These are phyloP conservation scores for Pinguiococcus pyrenoidosus DNA, from an alignment of 108 stramenopile species.

Conservation along the genomic window DNA sequence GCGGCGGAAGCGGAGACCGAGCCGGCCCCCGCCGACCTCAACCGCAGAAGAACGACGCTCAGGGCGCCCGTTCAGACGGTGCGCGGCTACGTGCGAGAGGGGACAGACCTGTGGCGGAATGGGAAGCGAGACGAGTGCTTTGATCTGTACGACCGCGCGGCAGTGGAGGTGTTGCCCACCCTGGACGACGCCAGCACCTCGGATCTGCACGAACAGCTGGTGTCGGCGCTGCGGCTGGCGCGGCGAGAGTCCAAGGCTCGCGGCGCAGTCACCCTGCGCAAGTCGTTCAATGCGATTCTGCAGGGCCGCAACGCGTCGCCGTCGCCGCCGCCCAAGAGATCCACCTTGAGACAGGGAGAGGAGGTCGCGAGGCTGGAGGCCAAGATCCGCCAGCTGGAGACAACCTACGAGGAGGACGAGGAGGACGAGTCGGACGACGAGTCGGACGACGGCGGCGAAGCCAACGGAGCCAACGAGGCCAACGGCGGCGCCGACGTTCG, in stretches of 20 bases:
- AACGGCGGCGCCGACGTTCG: neutral
- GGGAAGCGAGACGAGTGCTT: slow-evolving; percentile 28
- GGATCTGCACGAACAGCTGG: slow-evolving; percentile 7
- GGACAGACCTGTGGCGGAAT: slow-evolving; percentile 30
- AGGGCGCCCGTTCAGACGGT: too few species aligned
- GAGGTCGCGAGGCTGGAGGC: slow-evolving; percentile 10
- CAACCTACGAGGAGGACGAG: neutral
- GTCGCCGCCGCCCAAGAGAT: neutral
- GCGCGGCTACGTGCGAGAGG: too few species aligned
- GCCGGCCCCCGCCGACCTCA: too few species aligned
- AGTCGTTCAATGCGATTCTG: slow-evolving; percentile 20
- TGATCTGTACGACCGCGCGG: slow-evolving; percentile 17
- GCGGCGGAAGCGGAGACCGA: too few species aligned
- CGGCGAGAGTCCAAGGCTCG: neutral
- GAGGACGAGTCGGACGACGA: neutral
- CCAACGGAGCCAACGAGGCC: neutral
- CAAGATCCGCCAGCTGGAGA: slow-evolving; percentile 7
- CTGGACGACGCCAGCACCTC: slow-evolving; percentile 11
- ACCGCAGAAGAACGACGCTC: too few species aligned
- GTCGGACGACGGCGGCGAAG: neutral
- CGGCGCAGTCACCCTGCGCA: slow-evolving; percentile 23
- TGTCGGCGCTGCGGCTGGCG: slow-evolving; percentile 8
- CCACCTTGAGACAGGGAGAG: neutral
- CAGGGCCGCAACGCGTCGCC: slow-evolving; percentile 9
- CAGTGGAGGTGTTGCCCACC: neutral